A percentile compares a stretch with the other conserved stretches of the same genome.
phyloP scores from a whole-genome alignment of 345 rosid species.

The Populus euphratica region DNA sequence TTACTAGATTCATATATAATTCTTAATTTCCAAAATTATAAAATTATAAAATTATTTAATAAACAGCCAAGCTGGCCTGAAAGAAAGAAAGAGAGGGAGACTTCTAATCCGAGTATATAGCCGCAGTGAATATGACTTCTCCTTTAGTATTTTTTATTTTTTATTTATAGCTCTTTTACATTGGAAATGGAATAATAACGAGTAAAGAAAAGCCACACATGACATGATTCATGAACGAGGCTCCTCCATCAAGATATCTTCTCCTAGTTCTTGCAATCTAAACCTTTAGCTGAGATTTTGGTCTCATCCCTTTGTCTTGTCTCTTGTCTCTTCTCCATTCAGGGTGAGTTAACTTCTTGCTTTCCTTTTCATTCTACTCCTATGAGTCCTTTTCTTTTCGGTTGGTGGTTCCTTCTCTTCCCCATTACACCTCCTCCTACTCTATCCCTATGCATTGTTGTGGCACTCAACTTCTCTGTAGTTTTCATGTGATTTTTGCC shows the following conservation, averaged over 20 bases:
- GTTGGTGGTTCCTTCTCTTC: neutral
- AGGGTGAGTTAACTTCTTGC: neutral
- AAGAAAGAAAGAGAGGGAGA: too few relatives aligned
- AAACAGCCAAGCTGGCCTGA: too few relatives aligned
- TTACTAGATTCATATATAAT: too few relatives aligned
- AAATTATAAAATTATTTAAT: too few relatives aligned
- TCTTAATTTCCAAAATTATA: accelerated
- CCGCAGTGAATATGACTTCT: too few relatives aligned
- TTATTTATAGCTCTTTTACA: too few relatives aligned
- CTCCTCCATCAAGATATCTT: neutral
- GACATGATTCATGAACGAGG: neutral
- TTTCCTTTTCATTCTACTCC: neutral
- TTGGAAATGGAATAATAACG: neutral
- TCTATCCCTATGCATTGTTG: neutral
- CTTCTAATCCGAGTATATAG: too few relatives aligned
- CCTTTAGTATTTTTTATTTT: too few relatives aligned
- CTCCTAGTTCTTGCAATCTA: neutral
- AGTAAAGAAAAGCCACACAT: neutral
- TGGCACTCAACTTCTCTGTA: neutral
- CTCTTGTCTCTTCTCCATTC: neutral
- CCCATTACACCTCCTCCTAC: neutral
- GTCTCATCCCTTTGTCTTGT: neutral
- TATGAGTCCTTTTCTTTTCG: neutral
- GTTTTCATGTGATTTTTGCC: neutral
- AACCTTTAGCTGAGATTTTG: neutral